Evolutionary conservation across 805 yeast species (phyloP), one percentile per base, ranked within the genome.

Genomic region (Ogataea trehaloabstinens): DNA sequence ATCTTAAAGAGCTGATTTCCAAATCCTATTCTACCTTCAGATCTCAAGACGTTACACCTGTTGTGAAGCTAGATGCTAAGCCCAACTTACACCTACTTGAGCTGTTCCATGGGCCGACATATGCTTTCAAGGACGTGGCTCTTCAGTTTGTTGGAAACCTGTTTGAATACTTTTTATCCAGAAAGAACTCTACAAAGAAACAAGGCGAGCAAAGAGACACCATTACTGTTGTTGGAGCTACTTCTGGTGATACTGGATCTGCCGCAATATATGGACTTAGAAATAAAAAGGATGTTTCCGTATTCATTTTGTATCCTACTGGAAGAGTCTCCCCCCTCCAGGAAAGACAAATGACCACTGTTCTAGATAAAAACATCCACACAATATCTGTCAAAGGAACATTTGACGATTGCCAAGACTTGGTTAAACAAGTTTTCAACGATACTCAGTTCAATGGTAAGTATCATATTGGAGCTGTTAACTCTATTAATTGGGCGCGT

Each of bases 401-500:
- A 21, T 93, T 93, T 60, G 99, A 93, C 64, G 97, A 93, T 67
- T 93, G 99, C 68, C 99, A 93, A 70, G 96, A 88, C 57, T 79
- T 90, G 41, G 98, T 93, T 46, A 93, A 93, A 68, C 85, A 83
- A 57, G 81, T 91, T 45, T 93, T 93, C 63, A 93, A 91, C 45
- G 99, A 93, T 63, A 68, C 62, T 37, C 88, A 83, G 48, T 93
- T 93, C 73, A 93, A 93, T 67, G 76, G 74, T 49, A 83, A 80
- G 62, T 85, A 90, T 68, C 96, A 90, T 58, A 84, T 93, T 42
- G 99, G 98, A 53, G 99, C 99, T 13, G 95, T 93, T 45, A 93
- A 93, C 70, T 90, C 98, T 34, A 93, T 93, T 64, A 93, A 93
- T 74, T 93, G 99, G 99, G 98, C 99, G 6, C 82, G 99, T 68